phyloP scores from a whole-genome alignment of 768 basidiomycete species.

The Scleroderma citrinum region DNA sequence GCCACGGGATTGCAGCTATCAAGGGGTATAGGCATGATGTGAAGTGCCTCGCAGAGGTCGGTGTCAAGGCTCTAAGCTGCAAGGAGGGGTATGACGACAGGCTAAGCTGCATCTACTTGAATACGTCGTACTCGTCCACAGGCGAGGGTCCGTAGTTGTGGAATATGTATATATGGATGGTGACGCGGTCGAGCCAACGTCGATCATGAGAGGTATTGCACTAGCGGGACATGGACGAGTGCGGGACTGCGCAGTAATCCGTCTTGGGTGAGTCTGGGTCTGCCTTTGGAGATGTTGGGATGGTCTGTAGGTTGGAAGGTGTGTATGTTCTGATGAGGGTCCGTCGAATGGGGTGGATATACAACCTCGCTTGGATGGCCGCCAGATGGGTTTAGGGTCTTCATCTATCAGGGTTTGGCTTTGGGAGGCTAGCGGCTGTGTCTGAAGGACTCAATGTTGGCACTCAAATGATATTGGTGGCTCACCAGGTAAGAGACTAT shows the following conservation, averaged over 20 bases:
- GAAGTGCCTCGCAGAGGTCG: conserved; percentile 73
- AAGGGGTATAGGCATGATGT: conserved; percentile 65
- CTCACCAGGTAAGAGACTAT: conserved; percentile 16
- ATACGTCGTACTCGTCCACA: conserved; percentile 88
- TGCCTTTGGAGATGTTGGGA: conserved; percentile 56
- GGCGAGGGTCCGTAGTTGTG: conserved; percentile 78
- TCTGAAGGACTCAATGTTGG: no score
- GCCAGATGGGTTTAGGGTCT: no score
- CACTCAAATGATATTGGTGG: no score
- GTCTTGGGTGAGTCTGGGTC: conserved; percentile 74
- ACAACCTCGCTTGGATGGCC: conserved; percentile 20
- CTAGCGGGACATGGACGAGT: conserved; percentile 46
- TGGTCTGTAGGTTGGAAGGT: neutral
- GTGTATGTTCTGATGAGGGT: conserved; percentile 4
- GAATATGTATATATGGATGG: conserved; percentile 98
- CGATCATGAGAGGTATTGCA: conserved; percentile 95
- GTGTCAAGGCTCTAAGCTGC: conserved; percentile 78
- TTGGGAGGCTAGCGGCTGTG: no score
- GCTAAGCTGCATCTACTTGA: conserved; percentile 76
- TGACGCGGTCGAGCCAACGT: conserved; percentile 96
- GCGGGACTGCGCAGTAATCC: conserved; percentile 58
- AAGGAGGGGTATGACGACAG: conserved; percentile 63
- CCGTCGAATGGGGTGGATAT: conserved; percentile 13
- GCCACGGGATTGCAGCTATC: conserved; percentile 74
- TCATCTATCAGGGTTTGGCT: no score